Conservation (phyloP, 495 filamentous ascomycete genomes). For the Talaromyces nanjingensis region DNA sequence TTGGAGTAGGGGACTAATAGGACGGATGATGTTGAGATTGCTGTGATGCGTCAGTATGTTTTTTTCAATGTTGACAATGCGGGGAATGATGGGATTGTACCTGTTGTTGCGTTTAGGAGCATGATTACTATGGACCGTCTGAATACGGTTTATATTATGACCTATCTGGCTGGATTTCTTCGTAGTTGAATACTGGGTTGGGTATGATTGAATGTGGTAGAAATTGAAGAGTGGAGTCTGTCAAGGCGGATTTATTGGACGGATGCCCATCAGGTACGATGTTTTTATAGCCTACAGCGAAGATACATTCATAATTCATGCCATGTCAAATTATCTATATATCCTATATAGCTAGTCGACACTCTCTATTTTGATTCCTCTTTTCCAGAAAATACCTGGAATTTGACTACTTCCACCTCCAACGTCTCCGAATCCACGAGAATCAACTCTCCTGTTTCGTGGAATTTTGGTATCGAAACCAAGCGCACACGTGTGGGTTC, state of each 20-base stretch:
- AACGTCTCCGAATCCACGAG: slow-evolving; percentile 81
- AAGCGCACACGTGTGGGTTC: slow-evolving; percentile 60
- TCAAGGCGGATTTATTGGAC: neutral
- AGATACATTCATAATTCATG: neutral
- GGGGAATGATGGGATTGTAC: slow-evolving; percentile 16
- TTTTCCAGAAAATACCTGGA: slow-evolving; percentile 46
- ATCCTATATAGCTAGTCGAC: neutral
- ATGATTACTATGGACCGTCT: slow-evolving; percentile 12
- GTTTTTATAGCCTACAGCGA: no score
- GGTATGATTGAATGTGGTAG: neutral
- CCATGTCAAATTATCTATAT: neutral
- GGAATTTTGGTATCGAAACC: slow-evolving; percentile 73
- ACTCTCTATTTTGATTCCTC: slow-evolving; percentile 33
- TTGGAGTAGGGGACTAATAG: slow-evolving; percentile 78
- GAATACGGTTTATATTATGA: neutral
- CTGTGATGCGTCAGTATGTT: slow-evolving; percentile 28
- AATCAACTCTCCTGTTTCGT: slow-evolving; percentile 72
- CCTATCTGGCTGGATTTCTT: neutral
- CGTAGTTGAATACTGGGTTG: neutral
- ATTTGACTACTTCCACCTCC: slow-evolving; percentile 62
- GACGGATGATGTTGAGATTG: slow-evolving; percentile 55
- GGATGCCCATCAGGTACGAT: neutral
- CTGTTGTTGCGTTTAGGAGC: slow-evolving; percentile 36
- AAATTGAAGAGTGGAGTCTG: slow-evolving; percentile 1
- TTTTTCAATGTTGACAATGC: slow-evolving; percentile 4